Base-by-base conservation (phyloP, 495 filamentous ascomycete genomes). In the Bacidia rubella region DNA sequence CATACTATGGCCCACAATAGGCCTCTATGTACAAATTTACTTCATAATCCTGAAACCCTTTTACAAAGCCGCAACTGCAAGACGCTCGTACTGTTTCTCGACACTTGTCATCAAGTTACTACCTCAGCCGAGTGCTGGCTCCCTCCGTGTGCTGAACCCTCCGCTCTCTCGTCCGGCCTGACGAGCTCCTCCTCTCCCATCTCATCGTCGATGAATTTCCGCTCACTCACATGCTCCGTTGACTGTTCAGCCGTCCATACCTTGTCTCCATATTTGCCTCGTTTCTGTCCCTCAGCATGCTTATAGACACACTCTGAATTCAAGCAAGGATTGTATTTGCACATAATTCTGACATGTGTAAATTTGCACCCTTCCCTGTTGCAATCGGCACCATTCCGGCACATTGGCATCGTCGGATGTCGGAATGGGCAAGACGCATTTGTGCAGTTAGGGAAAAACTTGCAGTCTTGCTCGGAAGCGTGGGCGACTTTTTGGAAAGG, bases 301-400 rank as follows among this genome's bases (percentile, higher is more conserved):
- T 90, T 89, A 74, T 87, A 97, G 21, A 81, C 72, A 63, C 92
- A 99, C 49, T 65, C 74, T 12, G 80, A 75, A 62, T 95, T 95
- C 53, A 86, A 77, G 65, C 92, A 99, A 2, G 92, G 92, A 55
- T 80, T 88, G 68, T 82, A 97, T 56, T 83, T 90, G 82, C 92
- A 99, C 57, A 83, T 73, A 21, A 79, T 84, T 63, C 83, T 73
- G 57, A 80, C 58, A 64, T 99, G 92, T 2, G 86, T 86, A 66
- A 95, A 97, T 62, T 87, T 87, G 77, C 92, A 99, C 38, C 80
- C 81, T 32, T 82, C 76, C 23, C 79, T 79, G 19, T 78, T 80
- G 71, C 92, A 99, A 66, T 93, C 89, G 29, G 86, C 86, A 20
- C 93, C 93, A 61, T 97, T 97, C 46, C 88, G 81, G 68, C 92